These are phyloP conservation scores for Nicotiana attenuata DNA, from an alignment of 257 asterid genomes.

Conservation along the genomic window DNA sequence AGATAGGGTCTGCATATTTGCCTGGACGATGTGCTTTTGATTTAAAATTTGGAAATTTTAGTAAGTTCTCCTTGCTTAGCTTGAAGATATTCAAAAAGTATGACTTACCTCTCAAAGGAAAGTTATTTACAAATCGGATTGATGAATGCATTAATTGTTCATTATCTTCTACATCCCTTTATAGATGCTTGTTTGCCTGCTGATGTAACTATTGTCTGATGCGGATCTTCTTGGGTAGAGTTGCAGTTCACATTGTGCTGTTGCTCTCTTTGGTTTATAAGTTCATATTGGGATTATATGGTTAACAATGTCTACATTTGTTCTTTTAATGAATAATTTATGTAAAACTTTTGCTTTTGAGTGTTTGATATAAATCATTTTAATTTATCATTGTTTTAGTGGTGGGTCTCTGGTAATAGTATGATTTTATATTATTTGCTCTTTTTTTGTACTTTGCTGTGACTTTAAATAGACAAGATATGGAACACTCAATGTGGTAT, in stretches of 20 bases:
- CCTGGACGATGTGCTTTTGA: not conserved
- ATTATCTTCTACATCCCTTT: not conserved
- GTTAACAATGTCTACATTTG: not conserved
- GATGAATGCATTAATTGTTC: not conserved
- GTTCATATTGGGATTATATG: not conserved
- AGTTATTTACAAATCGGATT: not conserved
- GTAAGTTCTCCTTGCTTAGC: slow-evolving; percentile 9
- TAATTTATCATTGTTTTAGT: not conserved
- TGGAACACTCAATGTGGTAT: not conserved
- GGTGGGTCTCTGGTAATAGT: not conserved
- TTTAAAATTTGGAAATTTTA: not conserved
- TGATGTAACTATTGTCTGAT: not conserved
- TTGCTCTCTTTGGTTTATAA: not conserved
- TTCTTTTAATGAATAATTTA: not conserved
- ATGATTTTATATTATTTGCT: not conserved
- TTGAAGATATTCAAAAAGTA: not conserved
- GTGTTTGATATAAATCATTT: not conserved
- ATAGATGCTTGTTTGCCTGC: not conserved
- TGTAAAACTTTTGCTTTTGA: not conserved
- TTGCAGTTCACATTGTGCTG: not conserved
- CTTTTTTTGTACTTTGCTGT: not conserved
- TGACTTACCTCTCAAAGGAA: not conserved
- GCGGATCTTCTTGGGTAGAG: not conserved
- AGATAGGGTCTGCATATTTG: not conserved
- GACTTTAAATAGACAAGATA: not conserved